Evolutionary conservation across 768 basidiomycete genomes (phyloP), one percentile per base, ranked within the genome.

Genomic region (Psilocybe tampanensis): DNA sequence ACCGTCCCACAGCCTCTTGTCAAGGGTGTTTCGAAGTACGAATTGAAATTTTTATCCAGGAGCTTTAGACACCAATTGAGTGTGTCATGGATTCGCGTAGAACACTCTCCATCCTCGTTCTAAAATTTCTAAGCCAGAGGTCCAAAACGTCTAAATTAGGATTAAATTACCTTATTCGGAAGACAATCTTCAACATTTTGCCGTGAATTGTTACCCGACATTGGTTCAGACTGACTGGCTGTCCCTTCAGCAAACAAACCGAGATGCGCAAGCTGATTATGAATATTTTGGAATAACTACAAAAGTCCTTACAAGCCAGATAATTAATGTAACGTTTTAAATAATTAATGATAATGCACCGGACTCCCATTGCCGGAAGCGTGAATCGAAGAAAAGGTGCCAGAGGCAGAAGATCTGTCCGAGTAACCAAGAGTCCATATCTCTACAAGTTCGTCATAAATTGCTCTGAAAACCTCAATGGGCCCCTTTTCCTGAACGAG

Each of bases 401-500:
- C 47, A 18, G 54, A 61, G 5, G 52, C 45, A 18, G 56, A 23
- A 22, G 56, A 50, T 22, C 45, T 52, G 34, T 53, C 52, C 19
- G 41, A 52, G 24, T 41, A 49, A 33, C 87, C 86, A 65, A 90
- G 66, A 47, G 83, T 83, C 95, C 94, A 97, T 19, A 85, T 80
- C 26, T 79, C 74, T 58, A 80, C 77, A 54, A 97, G 69, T 41
- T 85, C 79, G 58, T 78, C 83, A 68, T 83, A 91, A 24, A 94
- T 76, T 49, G 83, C 79, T 71, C 86, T 90, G 76, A 97, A 93
- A 24, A 83, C 87, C 21, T 92, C 91, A 42, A 85, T 76, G 17
- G 94, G 88, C 3, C 96, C 96, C 70, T 88, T 94, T 76, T 97
- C 95, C 61, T 92, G 88, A 13, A 91, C 78, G 49, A 96, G 68